Conservation (phyloP, 257 asterid species). For the Jacaranda copaia region DNA sequence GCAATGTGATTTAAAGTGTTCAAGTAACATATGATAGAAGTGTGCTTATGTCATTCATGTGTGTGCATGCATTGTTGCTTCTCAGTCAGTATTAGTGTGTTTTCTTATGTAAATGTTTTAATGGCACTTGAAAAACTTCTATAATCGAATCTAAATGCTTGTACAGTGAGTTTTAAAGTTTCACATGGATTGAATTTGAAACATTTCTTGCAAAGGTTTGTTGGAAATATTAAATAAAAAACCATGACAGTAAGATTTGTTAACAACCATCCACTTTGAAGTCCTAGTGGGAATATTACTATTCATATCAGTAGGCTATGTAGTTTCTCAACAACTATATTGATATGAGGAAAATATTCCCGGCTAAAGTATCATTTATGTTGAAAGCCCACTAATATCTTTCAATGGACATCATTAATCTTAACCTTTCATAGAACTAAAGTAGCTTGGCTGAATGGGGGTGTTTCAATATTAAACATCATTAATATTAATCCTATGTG, state of each 20-base stretch:
- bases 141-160: neutral
- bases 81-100: neutral
- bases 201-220: neutral
- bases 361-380: no score
- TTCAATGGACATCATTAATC: no score
- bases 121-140: slow-evolving; percentile 1
- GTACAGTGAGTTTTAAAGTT: neutral
- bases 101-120: neutral
- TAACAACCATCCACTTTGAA: no score
- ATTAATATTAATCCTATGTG: no score
- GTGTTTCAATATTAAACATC: neutral
- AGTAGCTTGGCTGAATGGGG: neutral
- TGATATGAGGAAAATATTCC: no score
- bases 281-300: no score
- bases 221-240: neutral
- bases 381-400: no score
- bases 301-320: no score
- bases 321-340: no score
- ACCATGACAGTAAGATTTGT: no score
- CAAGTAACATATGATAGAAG: neutral
- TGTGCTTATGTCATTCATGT: slow-evolving; percentile 14
- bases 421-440: no score
- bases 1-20: neutral
- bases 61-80: neutral
- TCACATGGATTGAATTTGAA: neutral